Evolutionary conservation across 352 stramenopile species (phyloP), one percentile per base, ranked within the genome.

Genomic region (Phytophthora constricta): DNA sequence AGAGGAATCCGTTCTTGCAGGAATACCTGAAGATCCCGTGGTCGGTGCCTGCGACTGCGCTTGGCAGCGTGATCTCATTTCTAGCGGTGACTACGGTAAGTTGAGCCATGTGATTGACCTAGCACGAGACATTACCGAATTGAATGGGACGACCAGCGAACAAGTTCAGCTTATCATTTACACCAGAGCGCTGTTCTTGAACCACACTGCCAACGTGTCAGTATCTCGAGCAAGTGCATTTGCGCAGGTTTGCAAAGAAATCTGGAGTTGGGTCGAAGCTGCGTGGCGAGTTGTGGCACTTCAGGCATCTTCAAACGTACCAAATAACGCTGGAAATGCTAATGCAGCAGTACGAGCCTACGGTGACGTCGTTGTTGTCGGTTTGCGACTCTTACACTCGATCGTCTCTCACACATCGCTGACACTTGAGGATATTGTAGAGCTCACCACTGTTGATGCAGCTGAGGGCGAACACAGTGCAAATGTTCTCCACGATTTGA

Each of bases 121-220:
- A 9, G 53, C 73, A 1, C 61, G 52, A n/a, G 76, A 87, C 54
- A 61, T 87, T 17, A 67, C 64, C 2, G 58, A 75, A 28, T 65
- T 62, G 34, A 79, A 82, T 43, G 78, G 76, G 28, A 84, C 78
- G 14, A 37, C 72, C 5, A 59, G 64, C 22, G 76, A 87, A 25
- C 63, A 76, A 19, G 37, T 66, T 2, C 64, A 77, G 46, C 58
- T 71, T n/a, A 53, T 83, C 49, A 17, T 57, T 17, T 87, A 85
- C 46, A 48, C 63, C 7, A 68, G 50, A 26, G 54, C 72, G 9
- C 10, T 70, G 4, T 57, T 82, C 16, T 19, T 54, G 19, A 13
- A 58, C 20, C 60, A 73, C 26, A 42, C 65, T 10, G 57, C 58
- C 10, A 67, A 54, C 33, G 47, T 53, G 4, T 23, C 26, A 1